phyloP scores from a whole-genome alignment of 176 grass and related monocot species.

The Hsuehochloa calcarea region DNA sequence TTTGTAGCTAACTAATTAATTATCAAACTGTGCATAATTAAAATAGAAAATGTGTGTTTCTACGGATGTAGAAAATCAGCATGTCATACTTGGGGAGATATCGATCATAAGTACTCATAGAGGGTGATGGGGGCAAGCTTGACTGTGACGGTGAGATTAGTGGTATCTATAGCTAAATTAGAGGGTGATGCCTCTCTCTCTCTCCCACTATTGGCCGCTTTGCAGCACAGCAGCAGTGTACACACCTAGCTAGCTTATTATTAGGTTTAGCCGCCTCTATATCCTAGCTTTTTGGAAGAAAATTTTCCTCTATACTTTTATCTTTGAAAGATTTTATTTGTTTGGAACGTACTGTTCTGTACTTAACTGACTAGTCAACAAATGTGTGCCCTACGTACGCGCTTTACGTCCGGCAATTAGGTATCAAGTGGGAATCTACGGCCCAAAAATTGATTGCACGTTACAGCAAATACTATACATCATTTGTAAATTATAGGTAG shows the following conservation, averaged over 20 bases:
- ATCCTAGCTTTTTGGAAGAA: background rate
- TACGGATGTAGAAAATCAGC: background rate
- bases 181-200: background rate
- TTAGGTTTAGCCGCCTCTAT: background rate
- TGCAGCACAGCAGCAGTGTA: background rate
- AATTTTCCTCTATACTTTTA: background rate
- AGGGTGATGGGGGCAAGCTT: background rate
- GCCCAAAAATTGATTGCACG: conserved; percentile 7
- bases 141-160: background rate
- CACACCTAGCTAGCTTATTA: background rate
- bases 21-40: background rate
- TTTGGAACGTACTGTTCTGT: background rate
- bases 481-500: conserved; percentile 6
- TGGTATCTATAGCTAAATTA: background rate
- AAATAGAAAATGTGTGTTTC: background rate
- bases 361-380: background rate
- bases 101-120: background rate
- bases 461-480: conserved; percentile 16
- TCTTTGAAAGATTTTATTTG: background rate
- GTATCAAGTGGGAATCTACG: background rate
- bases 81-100: background rate
- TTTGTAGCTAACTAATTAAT: background rate
- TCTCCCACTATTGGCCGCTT: background rate
- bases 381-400: background rate
- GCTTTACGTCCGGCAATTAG: background rate